Evolutionary conservation across 2,329 filamentous ascomycete species (phyloP).

Genomic region (Diaporthe vaccinii): DNA sequence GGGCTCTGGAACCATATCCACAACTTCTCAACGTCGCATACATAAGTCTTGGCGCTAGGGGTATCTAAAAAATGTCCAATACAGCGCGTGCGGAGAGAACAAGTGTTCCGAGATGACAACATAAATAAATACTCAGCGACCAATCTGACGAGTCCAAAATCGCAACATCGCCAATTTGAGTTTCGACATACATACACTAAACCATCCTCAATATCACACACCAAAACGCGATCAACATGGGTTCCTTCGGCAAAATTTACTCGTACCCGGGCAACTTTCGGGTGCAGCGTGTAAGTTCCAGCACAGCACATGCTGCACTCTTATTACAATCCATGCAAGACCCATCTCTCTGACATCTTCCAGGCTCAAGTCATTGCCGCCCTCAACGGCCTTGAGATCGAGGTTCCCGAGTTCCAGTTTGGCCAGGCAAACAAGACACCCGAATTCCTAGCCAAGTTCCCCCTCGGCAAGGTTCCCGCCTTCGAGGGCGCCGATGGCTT

Average conservation of each 20-base stretch:
- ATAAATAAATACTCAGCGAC: conserved; percentile 21
- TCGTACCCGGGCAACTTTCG: conserved; percentile 55
- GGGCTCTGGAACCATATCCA: neutral
- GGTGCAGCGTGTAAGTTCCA: conserved; percentile 50
- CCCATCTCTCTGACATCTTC: neutral
- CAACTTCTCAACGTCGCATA: neutral
- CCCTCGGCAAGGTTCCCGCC: conserved; percentile 64
- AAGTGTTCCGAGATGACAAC: conserved; percentile 11
- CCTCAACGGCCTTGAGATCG: conserved; percentile 56
- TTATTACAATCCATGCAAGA: conserved; percentile 29
- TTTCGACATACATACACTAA: neutral
- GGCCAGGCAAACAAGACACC: conserved; percentile 57
- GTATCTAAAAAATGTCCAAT: neutral
- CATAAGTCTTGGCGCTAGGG: neutral
- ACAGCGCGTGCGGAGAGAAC: neutral
- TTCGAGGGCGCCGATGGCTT: conserved; percentile 63
- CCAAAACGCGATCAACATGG: conserved; percentile 48
- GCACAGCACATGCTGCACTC: neutral
- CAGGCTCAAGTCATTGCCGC: conserved; percentile 53
- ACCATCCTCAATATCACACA: neutral
- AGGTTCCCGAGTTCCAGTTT: conserved; percentile 55
- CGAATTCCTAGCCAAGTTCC: conserved; percentile 64
- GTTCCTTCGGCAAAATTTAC: conserved; percentile 56
- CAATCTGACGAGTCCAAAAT: conserved; percentile 14
- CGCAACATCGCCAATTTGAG: neutral